A percentile compares a stretch with the other conserved stretches of the same genome.
Evolutionary conservation across 345 rosid genomes (phyloP).

Genomic region (Sisymbrium irio): DNA sequence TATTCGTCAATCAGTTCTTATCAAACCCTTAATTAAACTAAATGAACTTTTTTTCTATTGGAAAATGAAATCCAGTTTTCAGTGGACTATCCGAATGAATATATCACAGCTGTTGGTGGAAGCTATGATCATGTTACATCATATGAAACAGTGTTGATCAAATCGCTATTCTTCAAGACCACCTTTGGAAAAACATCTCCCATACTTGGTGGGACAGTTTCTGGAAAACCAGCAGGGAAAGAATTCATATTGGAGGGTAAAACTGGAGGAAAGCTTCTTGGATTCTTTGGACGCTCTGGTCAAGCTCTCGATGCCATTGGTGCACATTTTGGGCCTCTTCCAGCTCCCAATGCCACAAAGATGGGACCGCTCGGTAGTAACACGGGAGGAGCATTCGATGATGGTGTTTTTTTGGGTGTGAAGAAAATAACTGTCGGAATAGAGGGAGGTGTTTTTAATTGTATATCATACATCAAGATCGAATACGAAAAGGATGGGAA

Average conservation of each 20-base stretch:
- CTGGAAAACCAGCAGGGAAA: neutral
- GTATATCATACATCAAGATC: no score
- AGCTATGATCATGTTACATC: neutral
- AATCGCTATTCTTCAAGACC: neutral
- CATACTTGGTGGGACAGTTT: neutral
- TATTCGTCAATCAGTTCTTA: neutral
- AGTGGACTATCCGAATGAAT: neutral
- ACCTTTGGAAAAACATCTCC: neutral
- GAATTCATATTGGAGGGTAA: neutral
- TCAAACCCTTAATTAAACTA: neutral
- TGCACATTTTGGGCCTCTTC: neutral
- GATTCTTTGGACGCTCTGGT: constrained; percentile 13
- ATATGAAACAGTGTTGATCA: neutral
- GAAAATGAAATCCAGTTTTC: neutral
- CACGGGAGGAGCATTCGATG: neutral
- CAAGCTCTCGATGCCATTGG: constrained; percentile 23
- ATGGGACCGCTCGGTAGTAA: neutral
- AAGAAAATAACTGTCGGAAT: neutral
- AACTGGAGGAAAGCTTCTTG: constrained; percentile 2
- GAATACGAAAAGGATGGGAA: neutral
- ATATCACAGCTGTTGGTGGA: neutral
- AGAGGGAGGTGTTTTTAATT: neutral
- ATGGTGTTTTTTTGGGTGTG: constrained; percentile 14
- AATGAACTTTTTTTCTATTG: neutral
- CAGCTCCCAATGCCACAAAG: neutral